A percentile compares a stretch with the other conserved stretches of the same genome.
phyloP scores from a whole-genome alignment of 192 early-diverging fungal species.

The Phycomyces nitens region DNA sequence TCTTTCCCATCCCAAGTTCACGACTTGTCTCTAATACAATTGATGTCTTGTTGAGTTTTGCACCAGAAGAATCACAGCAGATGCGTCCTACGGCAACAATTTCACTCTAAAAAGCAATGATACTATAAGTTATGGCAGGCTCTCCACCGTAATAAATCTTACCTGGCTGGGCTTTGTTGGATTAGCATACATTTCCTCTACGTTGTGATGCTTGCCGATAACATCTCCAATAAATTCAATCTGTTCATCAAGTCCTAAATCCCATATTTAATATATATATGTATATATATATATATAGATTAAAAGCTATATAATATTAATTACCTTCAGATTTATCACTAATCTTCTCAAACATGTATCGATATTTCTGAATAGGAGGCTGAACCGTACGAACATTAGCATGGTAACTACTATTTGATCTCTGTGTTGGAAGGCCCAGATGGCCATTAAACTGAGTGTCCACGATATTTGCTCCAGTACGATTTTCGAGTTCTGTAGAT shows the following conservation, averaged over 20 bases:
- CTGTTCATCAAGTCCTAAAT: conserved; percentile 42
- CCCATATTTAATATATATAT: background rate
- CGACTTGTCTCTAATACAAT: conserved; percentile 82
- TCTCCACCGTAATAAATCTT: too few species aligned
- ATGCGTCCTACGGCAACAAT: conserved; percentile 77
- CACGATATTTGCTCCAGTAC: conserved; percentile 41
- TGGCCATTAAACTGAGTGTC: conserved; percentile 60
- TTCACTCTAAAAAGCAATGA: conserved; percentile 43
- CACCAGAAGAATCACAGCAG: conserved; percentile 62
- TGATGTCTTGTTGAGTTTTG: conserved; percentile 66
- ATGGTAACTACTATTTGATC: conserved; percentile 5
- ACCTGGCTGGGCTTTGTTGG: conserved; percentile 27
- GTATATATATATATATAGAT: too few species aligned
- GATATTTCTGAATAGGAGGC: conserved; percentile 54
- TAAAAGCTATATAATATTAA: background rate
- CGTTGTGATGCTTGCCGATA: conserved; percentile 29
- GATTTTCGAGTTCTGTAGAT: conserved; percentile 37
- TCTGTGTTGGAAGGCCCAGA: conserved; percentile 34
- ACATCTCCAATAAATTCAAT: conserved; percentile 55
- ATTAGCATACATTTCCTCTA: conserved; percentile 31
- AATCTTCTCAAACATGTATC: conserved; percentile 80
- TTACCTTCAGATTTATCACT: conserved; percentile 58
- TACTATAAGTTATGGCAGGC: too few species aligned
- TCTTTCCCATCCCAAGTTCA: conserved; percentile 64
- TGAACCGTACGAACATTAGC: conserved; percentile 26